Evolutionary conservation across 129 eudicot species (phyloP), one percentile per base, ranked within the genome.

Genomic region (Kitagawia praeruptora): DNA sequence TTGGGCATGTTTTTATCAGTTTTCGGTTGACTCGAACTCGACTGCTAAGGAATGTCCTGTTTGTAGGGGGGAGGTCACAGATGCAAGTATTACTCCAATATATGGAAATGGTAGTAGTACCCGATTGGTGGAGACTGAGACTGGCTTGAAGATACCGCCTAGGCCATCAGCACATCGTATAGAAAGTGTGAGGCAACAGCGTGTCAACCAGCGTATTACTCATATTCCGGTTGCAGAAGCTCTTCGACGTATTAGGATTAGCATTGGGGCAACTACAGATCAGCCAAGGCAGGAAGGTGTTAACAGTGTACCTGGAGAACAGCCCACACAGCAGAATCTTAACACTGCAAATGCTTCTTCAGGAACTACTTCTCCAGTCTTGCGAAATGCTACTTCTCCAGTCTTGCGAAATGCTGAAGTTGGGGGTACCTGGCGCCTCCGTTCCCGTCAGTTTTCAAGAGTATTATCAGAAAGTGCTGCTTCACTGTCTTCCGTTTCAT

Each of bases 171-270:
- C 96, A 1, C 86, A 80, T 11, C 75, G 96, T 75, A 83, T 92
- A 19, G 97, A 92, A 75, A 88, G 93, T 64, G 82, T 82, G 15
- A 82, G 97, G 61, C 96, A 88, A 80, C 89, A 88, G 54, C 91
- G 89, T 46, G 81, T 85, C 16, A 77, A 81, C 49, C 84, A 82
- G 37, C 86, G 85, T 34, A 67, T 86, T 42, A 85, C 97, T 21
- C 93, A 84, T 85, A 89, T 92, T 77, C 95, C 91, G 5, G 97
- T 92, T 76, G 88, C 91, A 1, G 97, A 92, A 87, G 95, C 97
- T 3, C 87, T 92, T 77, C 87, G 93, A 75, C 86, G 97, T 64
- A 92, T 92, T 48, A 86, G 97, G 82, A 85, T 87, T 39, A 89
- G 93, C 70, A 84, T 89, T 3, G 93, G 91, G 56, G 86, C 87